A percentile compares a stretch with the other conserved stretches of the same genome.
These are phyloP conservation scores for Kodamaea plutei DNA, from an alignment of 1,139 yeast species.

Conservation along the genomic window DNA sequence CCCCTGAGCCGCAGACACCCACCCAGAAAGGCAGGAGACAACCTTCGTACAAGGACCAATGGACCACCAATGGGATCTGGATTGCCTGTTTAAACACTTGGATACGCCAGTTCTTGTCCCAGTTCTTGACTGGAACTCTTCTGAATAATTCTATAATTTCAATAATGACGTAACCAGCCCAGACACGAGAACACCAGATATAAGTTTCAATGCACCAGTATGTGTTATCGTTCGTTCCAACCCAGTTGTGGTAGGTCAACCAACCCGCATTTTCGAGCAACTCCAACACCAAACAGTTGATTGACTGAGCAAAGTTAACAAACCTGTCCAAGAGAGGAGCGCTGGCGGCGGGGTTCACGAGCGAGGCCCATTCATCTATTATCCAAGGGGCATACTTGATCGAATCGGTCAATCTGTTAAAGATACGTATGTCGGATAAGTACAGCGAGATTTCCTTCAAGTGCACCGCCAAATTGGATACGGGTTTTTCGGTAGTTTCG, in stretches of 20 bases:
- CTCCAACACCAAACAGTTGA: constrained; percentile 45
- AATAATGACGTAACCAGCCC: constrained; percentile 50
- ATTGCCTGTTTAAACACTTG: constrained; percentile 36
- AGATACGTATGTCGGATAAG: constrained; percentile 50
- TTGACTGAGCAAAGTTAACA: constrained; percentile 37
- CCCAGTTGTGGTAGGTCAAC: constrained; percentile 54
- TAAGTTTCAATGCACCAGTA: constrained; percentile 45
- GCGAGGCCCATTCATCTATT: constrained; percentile 34
- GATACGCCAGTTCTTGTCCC: constrained; percentile 38
- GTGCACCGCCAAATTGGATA: constrained; percentile 33
- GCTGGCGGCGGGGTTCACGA: constrained; percentile 22
- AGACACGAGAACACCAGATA: constrained; percentile 50
- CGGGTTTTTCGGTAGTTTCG: constrained; percentile 5
- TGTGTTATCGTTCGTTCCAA: constrained; percentile 40
- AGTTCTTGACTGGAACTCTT: constrained; percentile 35
- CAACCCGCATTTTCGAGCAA: constrained; percentile 56
- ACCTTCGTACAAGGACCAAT: constrained; percentile 56
- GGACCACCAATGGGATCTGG: constrained; percentile 53
- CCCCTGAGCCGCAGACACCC: constrained; percentile 45
- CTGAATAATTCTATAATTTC: constrained; percentile 45
- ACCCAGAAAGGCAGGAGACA: constrained; percentile 52
- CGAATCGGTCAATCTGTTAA: constrained; percentile 50
- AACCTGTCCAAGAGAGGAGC: constrained; percentile 31
- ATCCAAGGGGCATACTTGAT: constrained; percentile 51
- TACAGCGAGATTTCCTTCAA: constrained; percentile 43